phyloP scores from a whole-genome alignment of 768 basidiomycete species.

The Panus rudis region DNA sequence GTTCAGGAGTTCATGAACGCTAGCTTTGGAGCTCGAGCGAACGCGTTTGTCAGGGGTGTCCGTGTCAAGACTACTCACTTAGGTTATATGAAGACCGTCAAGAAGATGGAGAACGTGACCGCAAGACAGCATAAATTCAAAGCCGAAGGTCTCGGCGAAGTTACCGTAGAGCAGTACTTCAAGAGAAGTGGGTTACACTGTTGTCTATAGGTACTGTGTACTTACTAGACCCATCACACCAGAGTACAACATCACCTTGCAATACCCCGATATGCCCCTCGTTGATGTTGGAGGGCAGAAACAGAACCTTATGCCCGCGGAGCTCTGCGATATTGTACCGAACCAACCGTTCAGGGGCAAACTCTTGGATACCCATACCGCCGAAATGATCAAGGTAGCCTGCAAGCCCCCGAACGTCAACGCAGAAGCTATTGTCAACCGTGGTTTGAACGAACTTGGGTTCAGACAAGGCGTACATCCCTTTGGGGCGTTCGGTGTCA shows the following conservation, averaged over 20 bases:
- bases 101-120: conserved; percentile 36
- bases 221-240: conserved; percentile 1
- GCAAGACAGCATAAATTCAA: conserved; percentile 35
- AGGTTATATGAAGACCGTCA: conserved; percentile 70
- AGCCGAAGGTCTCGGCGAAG: conserved; percentile 30
- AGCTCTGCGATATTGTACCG: conserved; percentile 42
- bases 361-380: conserved; percentile 46
- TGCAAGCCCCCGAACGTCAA: conserved; percentile 45
- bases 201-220: neutral
- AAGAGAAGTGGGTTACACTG: conserved; percentile 29
- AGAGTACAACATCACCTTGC: conserved; percentile 39
- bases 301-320: conserved; percentile 36
- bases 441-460: conserved; percentile 39
- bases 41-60: conserved; percentile 59
- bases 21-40: conserved; percentile 52
- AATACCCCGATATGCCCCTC: conserved; percentile 34
- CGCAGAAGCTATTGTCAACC: conserved; percentile 34
- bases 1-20: conserved; percentile 36
- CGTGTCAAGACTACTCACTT: conserved; percentile 63
- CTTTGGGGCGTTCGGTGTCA: conserved; percentile 38
- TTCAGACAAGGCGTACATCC: conserved; percentile 27
- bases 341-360: conserved; percentile 42
- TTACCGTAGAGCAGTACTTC: conserved; percentile 45
- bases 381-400: conserved; percentile 42
- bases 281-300: conserved; percentile 43